A percentile compares a stretch with the other conserved stretches of the same genome.
These are phyloP conservation scores for Daldinia loculata DNA, from an alignment of 495 filamentous ascomycete species.

Conservation along the genomic window DNA sequence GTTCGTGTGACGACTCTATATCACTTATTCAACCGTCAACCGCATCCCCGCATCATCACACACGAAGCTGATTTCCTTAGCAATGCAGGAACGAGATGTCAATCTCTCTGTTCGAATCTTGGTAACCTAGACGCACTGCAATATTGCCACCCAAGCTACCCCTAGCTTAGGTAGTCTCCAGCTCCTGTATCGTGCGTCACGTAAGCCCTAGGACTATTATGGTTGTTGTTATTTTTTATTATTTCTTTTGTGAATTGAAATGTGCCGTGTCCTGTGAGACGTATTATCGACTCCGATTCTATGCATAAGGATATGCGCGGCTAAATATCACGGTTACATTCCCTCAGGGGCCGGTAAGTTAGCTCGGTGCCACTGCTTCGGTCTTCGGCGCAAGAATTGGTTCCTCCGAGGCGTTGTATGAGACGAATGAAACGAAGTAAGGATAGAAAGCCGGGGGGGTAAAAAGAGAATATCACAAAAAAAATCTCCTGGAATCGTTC, in stretches of 20 bases:
- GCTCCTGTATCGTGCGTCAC: conserved; percentile 31
- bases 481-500: conserved; percentile 3
- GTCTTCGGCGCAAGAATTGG: conserved; percentile 12
- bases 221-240: conserved; percentile 4
- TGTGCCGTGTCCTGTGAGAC: conserved; percentile 33
- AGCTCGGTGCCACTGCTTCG: conserved; percentile 21
- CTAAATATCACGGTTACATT: conserved; percentile 44
- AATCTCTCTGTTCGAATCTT: conserved; percentile 23
- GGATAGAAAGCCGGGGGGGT: background rate
- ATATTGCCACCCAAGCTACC: conserved; percentile 36
- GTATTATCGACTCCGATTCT: conserved; percentile 35
- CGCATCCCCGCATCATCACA: conserved; percentile 30
- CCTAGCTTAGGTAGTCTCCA: conserved; percentile 17
- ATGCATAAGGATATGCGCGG: conserved; percentile 38
- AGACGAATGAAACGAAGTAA: background rate
- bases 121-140: conserved; percentile 24
- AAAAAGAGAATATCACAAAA: background rate
- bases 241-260: conserved; percentile 11
- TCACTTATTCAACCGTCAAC: conserved; percentile 22
- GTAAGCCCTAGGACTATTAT: conserved; percentile 41
- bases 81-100: conserved; percentile 34
- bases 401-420: background rate
- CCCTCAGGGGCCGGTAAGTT: conserved; percentile 36
- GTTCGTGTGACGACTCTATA: conserved; percentile 32
- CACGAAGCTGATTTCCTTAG: conserved; percentile 22